Percentiles rank a stretch among this genome's conserved stretches.
Conservation (phyloP, 495 filamentous ascomycete species). For the Aspergillus campestris region DNA sequence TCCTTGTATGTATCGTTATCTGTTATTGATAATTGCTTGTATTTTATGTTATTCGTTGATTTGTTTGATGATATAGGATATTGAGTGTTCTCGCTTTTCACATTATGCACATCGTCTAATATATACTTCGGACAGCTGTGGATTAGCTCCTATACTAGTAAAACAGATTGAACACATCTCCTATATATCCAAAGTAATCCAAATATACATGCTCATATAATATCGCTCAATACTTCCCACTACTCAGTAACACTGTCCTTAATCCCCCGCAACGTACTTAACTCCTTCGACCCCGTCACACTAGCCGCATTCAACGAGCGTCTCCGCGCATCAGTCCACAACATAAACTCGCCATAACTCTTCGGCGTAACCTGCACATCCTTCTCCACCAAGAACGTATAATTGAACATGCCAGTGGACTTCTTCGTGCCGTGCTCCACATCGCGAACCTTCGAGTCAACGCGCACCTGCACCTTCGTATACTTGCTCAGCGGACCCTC, state of each 20-base stretch:
- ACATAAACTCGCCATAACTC: constrained; percentile 70
- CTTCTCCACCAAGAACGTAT: constrained; percentile 70
- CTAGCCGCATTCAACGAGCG: constrained; percentile 42
- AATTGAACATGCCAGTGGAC: constrained; percentile 76
- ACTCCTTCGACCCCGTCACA: constrained; percentile 25
- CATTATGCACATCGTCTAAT: no score
- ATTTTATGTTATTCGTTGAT: no score
- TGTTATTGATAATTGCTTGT: no score
- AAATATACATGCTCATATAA: no score
- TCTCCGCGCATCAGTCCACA: constrained; percentile 65
- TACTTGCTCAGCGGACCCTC: constrained; percentile 32
- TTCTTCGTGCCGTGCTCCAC: constrained; percentile 69
- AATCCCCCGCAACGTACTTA: constrained; percentile 29
- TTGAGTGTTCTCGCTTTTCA: no score
- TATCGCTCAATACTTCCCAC: not conserved
- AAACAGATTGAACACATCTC: no score
- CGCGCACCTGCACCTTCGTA: constrained; percentile 66
- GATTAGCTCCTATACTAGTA: no score
- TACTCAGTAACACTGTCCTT: constrained; percentile 43
- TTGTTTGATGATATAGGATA: no score
- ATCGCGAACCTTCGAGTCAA: constrained; percentile 68
- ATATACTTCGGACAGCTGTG: no score
- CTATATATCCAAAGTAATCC: no score
- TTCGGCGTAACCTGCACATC: constrained; percentile 68
- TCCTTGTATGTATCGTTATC: no score